phyloP scores from a whole-genome alignment of 2,329 filamentous ascomycete species.

The Penicillium griseofulvum region DNA sequence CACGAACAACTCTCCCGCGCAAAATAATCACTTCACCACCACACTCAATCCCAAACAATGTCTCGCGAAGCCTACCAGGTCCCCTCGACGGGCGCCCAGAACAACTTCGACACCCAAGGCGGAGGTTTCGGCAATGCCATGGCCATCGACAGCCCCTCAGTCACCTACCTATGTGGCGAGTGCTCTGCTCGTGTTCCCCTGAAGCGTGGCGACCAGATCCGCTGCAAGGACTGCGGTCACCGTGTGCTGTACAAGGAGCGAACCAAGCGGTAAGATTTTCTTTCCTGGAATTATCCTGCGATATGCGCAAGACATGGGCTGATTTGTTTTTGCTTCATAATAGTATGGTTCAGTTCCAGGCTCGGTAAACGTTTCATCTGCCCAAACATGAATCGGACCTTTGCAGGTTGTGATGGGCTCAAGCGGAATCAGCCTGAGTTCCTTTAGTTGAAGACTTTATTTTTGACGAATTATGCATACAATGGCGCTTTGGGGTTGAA shows the following conservation, averaged over 20 bases:
- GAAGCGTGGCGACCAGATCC: slow-evolving; percentile 74
- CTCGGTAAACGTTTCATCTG: slow-evolving; percentile 58
- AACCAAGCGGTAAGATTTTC: slow-evolving; percentile 77
- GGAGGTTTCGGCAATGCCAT: slow-evolving; percentile 39
- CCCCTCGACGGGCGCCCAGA: slow-evolving; percentile 54
- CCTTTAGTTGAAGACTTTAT: slow-evolving; percentile 5
- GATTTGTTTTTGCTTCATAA: slow-evolving; percentile 9
- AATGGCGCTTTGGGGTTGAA: slow-evolving; percentile 33
- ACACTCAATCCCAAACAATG: slow-evolving; percentile 41
- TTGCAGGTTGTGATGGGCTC: neutral
- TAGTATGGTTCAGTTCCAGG: slow-evolving; percentile 99
- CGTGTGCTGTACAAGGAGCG: slow-evolving; percentile 96
- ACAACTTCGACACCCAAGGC: slow-evolving; percentile 42
- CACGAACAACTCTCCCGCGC: neutral
- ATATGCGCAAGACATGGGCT: slow-evolving; percentile 6
- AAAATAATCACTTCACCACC: neutral
- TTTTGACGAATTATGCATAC: slow-evolving; percentile 30
- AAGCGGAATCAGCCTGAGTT: slow-evolving; percentile 5
- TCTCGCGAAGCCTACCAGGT: slow-evolving; percentile 77
- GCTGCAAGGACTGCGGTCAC: slow-evolving; percentile 90
- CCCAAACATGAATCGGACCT: neutral
- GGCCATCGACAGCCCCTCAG: slow-evolving; percentile 53
- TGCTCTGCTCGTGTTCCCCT: slow-evolving; percentile 75
- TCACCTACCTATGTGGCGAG: slow-evolving; percentile 76
- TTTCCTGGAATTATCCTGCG: slow-evolving; percentile 5